Percentiles rank a stretch among this genome's conserved stretches.
phyloP scores from a whole-genome alignment of 1,139 yeast species.

The Saccharomyces hybrid region DNA sequence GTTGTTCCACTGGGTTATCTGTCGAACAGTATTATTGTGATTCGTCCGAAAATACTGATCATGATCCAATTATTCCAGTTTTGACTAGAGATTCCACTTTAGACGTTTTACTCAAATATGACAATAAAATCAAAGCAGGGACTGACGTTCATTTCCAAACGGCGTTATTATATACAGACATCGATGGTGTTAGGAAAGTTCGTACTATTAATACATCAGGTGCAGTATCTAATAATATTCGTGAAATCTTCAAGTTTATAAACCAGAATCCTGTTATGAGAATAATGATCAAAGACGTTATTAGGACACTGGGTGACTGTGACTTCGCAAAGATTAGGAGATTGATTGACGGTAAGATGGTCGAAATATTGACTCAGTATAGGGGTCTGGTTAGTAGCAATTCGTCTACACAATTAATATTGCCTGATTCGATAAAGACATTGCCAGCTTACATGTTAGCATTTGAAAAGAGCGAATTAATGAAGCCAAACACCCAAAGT shows the following conservation, averaged over 20 bases:
- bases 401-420: conserved; percentile 55
- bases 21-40: conserved; percentile 72
- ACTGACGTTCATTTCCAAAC: conserved; percentile 87
- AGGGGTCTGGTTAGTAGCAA: conserved; percentile 45
- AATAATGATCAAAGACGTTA: conserved; percentile 64
- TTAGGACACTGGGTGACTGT: conserved; percentile 52
- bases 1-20: conserved; percentile 85
- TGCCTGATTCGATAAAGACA: conserved; percentile 76
- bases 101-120: conserved; percentile 67
- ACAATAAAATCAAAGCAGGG: conserved; percentile 63
- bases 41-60: conserved; percentile 26
- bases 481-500: conserved; percentile 42
- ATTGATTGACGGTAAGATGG: conserved; percentile 55
- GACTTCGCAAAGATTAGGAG: conserved; percentile 57
- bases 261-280: conserved; percentile 75
- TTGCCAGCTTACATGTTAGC: conserved; percentile 63
- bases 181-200: conserved; percentile 68
- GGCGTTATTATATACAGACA: conserved; percentile 76
- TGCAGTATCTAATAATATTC: conserved; percentile 67
- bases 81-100: conserved; percentile 58
- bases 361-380: conserved; percentile 71
- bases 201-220: conserved; percentile 77
- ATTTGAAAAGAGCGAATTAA: conserved; percentile 58
- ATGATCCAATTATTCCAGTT: conserved; percentile 63
- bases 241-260: conserved; percentile 71